Evolutionary conservation across 78 protist species (phyloP).

Genomic region (Anaeramoeba flamelloides): DNA sequence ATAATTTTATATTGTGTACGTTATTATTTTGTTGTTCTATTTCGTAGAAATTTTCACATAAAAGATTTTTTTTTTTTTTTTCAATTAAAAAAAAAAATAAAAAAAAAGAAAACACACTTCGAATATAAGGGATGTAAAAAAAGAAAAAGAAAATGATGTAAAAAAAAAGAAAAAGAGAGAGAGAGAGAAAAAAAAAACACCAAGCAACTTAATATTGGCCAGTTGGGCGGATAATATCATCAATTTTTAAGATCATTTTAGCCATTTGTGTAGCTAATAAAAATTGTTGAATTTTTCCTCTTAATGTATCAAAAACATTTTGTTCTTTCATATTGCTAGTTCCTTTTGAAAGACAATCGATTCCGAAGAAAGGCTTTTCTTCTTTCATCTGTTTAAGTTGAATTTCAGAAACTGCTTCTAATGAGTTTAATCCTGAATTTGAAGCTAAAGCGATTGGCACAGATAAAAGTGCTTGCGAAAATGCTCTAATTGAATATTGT

Average conservation of each 20-base stretch:
- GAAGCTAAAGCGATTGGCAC: conserved; percentile 95
- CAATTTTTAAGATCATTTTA: conserved; percentile 96
- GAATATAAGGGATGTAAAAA: too few relatives aligned
- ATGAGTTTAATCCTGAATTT: conserved; percentile 82
- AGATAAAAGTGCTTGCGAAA: conserved; percentile 93
- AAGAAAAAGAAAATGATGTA: too few relatives aligned
- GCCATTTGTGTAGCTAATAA: conserved; percentile 86
- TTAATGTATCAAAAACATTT: conserved; percentile 83
- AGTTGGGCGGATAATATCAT: conserved; percentile 76
- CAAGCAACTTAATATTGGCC: too few relatives aligned
- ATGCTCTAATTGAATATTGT: conserved; percentile 92
- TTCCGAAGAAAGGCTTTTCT: conserved; percentile 70
- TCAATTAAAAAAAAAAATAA: too few relatives aligned
- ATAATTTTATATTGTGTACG: too few relatives aligned
- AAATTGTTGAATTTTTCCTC: conserved; percentile 87
- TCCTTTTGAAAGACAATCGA: conserved; percentile 64
- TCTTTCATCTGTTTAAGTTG: conserved; percentile 58
- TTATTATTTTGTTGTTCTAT: too few relatives aligned
- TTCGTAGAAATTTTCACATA: too few relatives aligned
- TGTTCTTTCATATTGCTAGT: conserved; percentile 70
- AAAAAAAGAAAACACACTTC: too few relatives aligned
- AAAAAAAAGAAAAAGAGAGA: too few relatives aligned
- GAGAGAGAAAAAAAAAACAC: too few relatives aligned
- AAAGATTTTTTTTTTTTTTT: too few relatives aligned
- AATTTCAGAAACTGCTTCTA: conserved; percentile 66